Conservation (phyloP, 345 rosid species). For the Brassica carinata region DNA sequence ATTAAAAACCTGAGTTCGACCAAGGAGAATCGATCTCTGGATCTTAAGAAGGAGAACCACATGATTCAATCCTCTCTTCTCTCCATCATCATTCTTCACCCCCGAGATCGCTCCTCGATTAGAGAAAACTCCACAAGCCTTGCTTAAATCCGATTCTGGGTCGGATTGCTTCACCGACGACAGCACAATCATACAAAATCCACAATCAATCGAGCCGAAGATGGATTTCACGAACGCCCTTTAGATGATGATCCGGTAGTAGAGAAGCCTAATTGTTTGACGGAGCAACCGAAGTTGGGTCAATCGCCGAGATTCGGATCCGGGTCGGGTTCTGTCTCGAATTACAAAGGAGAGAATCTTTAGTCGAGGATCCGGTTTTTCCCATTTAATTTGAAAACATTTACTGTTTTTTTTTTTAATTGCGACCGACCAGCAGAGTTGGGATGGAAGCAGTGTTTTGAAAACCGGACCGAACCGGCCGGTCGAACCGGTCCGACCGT, state of each 20-base stretch:
- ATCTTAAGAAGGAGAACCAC: slow-evolving; percentile 76
- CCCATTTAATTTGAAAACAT: not conserved
- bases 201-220: not conserved
- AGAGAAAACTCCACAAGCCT: not conserved
- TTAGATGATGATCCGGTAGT: slow-evolving; percentile 30
- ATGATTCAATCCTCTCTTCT: slow-evolving; percentile 28
- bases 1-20: slow-evolving; percentile 83
- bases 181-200: slow-evolving; percentile 21
- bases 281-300: slow-evolving; percentile 22
- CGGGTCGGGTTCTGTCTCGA: slow-evolving; percentile 19
- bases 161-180: slow-evolving; percentile 21
- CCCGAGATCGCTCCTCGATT: slow-evolving; percentile 14
- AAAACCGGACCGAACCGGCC: too few relatives aligned
- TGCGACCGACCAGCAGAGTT: too few relatives aligned
- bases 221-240: not conserved
- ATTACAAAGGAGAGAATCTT: not conserved
- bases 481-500: too few relatives aligned
- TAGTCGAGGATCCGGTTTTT: not conserved
- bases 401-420: not conserved
- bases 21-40: slow-evolving; percentile 92
- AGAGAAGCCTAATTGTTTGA: slow-evolving; percentile 10
- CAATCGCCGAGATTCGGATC: slow-evolving; percentile 20
- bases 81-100: slow-evolving; percentile 38
- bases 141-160: slow-evolving; percentile 19
- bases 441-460: not conserved